Conservation (phyloP, 345 rosid species). For the Capsella bursapastoris region DNA sequence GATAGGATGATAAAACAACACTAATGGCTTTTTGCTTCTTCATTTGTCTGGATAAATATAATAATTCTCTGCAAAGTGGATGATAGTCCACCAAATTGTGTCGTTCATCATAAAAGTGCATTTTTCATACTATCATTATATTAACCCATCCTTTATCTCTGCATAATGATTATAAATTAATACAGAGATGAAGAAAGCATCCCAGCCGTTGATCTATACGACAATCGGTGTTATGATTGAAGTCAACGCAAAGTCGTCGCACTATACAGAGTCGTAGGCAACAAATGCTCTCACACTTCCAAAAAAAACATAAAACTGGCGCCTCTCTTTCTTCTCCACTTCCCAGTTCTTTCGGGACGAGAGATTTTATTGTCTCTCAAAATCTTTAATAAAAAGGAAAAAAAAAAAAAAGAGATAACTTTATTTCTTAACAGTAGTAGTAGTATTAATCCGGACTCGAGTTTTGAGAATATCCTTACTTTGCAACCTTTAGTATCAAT, state of each 20-base stretch:
- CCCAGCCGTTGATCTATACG: slow-evolving; percentile 38
- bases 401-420: neutral
- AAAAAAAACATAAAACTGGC: slow-evolving; percentile 35
- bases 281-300: slow-evolving; percentile 18
- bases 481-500: neutral
- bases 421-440: neutral
- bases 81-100: slow-evolving; percentile 25
- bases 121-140: too few species aligned
- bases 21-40: neutral
- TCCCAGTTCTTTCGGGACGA: slow-evolving; percentile 22
- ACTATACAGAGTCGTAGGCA: neutral
- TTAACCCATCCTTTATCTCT: slow-evolving; percentile 4
- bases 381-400: neutral
- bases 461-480: slow-evolving; percentile 8
- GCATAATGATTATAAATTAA: too few species aligned
- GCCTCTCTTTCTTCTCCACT: slow-evolving; percentile 38
- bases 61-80: neutral
- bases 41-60: neutral
- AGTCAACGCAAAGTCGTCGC: slow-evolving; percentile 41
- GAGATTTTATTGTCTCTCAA: slow-evolving; percentile 23
- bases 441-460: slow-evolving; percentile 22
- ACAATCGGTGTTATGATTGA: neutral
- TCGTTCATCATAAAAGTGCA: slow-evolving; percentile 7
- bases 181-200: neutral
- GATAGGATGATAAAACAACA: too few species aligned